Evolutionary conservation across 2,329 filamentous ascomycete genomes (phyloP).

Genomic region (Beauveria scarabaeidicola): DNA sequence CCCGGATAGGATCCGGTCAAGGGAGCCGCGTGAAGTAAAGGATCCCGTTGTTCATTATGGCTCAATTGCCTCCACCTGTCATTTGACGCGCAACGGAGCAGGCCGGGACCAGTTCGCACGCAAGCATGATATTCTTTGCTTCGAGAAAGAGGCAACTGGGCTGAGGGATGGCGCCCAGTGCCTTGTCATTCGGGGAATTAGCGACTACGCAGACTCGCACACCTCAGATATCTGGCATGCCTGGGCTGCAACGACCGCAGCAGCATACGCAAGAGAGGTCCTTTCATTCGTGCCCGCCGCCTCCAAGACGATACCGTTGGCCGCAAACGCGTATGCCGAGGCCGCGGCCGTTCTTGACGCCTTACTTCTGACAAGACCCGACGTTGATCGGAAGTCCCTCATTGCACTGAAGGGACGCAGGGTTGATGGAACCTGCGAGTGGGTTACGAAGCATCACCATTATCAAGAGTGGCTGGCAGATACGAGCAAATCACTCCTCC

Average conservation of each 20-base stretch:
- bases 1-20: too few species aligned
- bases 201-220: conserved; percentile 28
- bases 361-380: conserved; percentile 17
- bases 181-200: conserved; percentile 26
- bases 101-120: neutral
- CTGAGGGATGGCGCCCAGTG: conserved; percentile 16
- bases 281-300: neutral
- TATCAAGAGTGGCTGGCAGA: neutral
- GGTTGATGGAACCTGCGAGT: neutral
- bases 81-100: neutral
- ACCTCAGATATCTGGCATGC: conserved; percentile 26
- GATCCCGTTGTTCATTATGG: neutral
- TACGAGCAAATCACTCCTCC: neutral
- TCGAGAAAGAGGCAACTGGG: conserved; percentile 20
- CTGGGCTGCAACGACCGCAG: conserved; percentile 24
- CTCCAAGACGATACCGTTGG: conserved; percentile 11
- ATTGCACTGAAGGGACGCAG: conserved; percentile 17
- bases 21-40: too few species aligned
- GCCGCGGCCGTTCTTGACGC: conserved; percentile 16
- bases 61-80: neutral
- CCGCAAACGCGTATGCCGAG: conserved; percentile 13
- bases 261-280: conserved; percentile 15
- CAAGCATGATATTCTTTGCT: conserved; percentile 7
- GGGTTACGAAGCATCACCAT: neutral
- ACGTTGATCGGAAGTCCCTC: conserved; percentile 18